Percentiles rank a stretch among this genome's conserved stretches.
Evolutionary conservation across 306 rosid genomes (phyloP).

Genomic region (Inga oerstediana): DNA sequence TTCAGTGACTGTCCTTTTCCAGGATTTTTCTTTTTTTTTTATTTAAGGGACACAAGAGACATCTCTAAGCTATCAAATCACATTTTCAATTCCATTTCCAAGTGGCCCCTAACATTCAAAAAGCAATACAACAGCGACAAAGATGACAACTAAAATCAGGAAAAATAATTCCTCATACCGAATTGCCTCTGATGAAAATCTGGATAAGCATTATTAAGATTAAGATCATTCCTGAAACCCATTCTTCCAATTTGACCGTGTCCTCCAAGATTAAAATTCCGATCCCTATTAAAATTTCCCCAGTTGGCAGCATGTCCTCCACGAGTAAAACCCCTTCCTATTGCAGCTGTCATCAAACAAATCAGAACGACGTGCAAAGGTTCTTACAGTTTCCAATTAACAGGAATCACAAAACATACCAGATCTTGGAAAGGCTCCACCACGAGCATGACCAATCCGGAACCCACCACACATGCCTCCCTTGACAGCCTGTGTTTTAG

Average conservation of each 20-base stretch:
- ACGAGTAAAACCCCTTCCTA: conserved; percentile 64
- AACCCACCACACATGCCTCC: conserved; percentile 87
- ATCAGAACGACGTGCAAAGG: conserved; percentile 18
- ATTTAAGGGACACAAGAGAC: neutral
- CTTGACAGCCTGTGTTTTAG: conserved; percentile 82
- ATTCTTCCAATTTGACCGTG: conserved; percentile 55
- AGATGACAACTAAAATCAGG: conserved; percentile 16
- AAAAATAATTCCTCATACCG: conserved; percentile 50
- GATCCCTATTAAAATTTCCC: conserved; percentile 50
- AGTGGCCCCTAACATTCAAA: neutral
- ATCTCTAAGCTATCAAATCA: neutral
- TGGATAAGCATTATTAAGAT: conserved; percentile 39
- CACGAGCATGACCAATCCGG: conserved; percentile 61
- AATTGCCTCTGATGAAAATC: conserved; percentile 61
- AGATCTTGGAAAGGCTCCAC: conserved; percentile 50
- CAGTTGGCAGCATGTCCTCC: conserved; percentile 46
- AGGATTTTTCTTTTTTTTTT: neutral
- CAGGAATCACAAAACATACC: conserved; percentile 44
- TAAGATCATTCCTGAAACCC: conserved; percentile 44
- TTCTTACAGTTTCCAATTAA: conserved; percentile 19
- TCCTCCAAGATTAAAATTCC: conserved; percentile 53
- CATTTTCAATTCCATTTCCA: neutral
- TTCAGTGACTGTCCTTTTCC: neutral
- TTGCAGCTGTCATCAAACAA: conserved; percentile 14
- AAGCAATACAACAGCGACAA: conserved; percentile 15